phyloP scores from a whole-genome alignment of 495 filamentous ascomycete species.

The Aspergillus baeticus region DNA sequence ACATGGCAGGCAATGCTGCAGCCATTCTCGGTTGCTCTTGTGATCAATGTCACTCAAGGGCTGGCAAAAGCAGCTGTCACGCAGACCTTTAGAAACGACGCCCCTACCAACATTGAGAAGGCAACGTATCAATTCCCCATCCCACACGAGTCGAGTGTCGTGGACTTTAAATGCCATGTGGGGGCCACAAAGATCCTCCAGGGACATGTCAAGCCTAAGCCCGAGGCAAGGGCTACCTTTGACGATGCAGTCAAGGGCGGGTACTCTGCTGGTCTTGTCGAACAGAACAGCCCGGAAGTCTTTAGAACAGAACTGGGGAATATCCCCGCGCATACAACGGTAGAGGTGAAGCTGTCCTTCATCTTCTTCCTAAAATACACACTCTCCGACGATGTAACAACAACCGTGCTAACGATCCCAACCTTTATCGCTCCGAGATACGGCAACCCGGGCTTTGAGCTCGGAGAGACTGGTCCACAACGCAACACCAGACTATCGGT shows the following conservation, averaged over 20 bases:
- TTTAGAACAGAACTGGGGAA: slow-evolving; percentile 26
- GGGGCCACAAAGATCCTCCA: slow-evolving; percentile 16
- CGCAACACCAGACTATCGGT: background rate
- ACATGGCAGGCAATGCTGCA: background rate
- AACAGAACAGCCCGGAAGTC: slow-evolving; percentile 26
- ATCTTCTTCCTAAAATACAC: slow-evolving; percentile 21
- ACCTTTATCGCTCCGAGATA: slow-evolving; percentile 28
- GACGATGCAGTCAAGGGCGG: slow-evolving; percentile 15
- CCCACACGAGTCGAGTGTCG: slow-evolving; percentile 22
- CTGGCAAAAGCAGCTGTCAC: background rate
- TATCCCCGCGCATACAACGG: slow-evolving; percentile 22
- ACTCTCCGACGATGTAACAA: slow-evolving; percentile 2
- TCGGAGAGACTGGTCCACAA: slow-evolving; percentile 1
- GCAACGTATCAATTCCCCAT: slow-evolving; percentile 20
- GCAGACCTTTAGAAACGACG: background rate
- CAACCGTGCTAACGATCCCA: slow-evolving; percentile 22
- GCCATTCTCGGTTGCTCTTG: background rate
- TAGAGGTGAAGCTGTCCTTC: slow-evolving; percentile 17
- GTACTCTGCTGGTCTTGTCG: slow-evolving; percentile 21
- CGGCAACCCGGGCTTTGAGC: slow-evolving; percentile 10
- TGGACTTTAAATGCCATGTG: slow-evolving; percentile 18
- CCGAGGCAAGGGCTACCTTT: slow-evolving; percentile 11
- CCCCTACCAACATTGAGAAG: background rate
- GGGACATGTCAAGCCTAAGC: slow-evolving; percentile 16
- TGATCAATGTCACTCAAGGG: background rate